phyloP scores from a whole-genome alignment of 2,329 filamentous ascomycete genomes.

The Dothidotthia symphoricarpi region DNA sequence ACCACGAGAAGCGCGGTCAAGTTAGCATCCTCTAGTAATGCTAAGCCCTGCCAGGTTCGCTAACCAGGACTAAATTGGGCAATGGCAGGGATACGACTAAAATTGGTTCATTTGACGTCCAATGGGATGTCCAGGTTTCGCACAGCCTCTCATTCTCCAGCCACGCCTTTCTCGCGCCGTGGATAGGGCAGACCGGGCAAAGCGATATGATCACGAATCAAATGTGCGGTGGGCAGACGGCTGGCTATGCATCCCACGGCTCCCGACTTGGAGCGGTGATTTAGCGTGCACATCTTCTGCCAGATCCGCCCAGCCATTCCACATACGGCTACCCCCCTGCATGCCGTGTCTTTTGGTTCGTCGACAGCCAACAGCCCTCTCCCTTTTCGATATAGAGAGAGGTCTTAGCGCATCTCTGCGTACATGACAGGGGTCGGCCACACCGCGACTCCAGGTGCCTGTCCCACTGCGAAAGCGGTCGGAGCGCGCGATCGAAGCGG shows the following conservation, averaged over 20 bases:
- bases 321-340: constrained; percentile 22
- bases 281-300: constrained; percentile 24
- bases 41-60: background rate
- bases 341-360: constrained; percentile 22
- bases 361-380: constrained; percentile 14
- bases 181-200: constrained; percentile 18
- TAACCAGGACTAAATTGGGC: background rate
- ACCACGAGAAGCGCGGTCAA: constrained; percentile 23
- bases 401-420: constrained; percentile 20
- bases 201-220: constrained; percentile 28
- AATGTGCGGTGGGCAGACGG: constrained; percentile 11
- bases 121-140: background rate
- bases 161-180: constrained; percentile 20
- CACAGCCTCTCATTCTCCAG: constrained; percentile 28
- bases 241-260: constrained; percentile 13
- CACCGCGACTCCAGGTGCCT: constrained; percentile 36
- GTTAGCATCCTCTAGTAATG: constrained; percentile 4
- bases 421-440: constrained; percentile 28
- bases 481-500: constrained; percentile 43
- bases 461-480: constrained; percentile 33
- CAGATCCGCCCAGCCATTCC: constrained; percentile 33
- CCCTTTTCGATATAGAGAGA: constrained; percentile 23
- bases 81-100: too few species aligned
- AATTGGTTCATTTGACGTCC: background rate
- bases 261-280: constrained; percentile 34